These are phyloP conservation scores for Trametes maxima DNA, from an alignment of 768 basidiomycete genomes.

Conservation along the genomic window DNA sequence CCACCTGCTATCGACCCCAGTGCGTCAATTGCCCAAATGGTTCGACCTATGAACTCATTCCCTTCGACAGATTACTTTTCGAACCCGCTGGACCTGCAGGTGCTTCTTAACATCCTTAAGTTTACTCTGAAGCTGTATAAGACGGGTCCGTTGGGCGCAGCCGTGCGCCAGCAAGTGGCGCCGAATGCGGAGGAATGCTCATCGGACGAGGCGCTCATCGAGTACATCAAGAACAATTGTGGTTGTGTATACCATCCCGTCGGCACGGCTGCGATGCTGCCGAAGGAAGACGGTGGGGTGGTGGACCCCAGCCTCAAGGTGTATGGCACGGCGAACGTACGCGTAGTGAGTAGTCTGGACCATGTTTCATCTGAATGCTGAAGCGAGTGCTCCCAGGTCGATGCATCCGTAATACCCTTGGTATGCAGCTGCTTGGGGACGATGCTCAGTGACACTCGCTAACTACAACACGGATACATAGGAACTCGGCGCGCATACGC, in stretches of 20 bases:
- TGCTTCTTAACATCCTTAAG: constrained; percentile 2
- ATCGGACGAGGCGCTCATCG: constrained; percentile 1
- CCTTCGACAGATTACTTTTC: constrained; percentile 10
- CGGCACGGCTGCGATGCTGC: constrained; percentile 14
- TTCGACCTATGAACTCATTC: background rate
- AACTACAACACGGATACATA: too few relatives aligned
- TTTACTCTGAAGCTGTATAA: constrained; percentile 4
- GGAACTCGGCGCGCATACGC: too few relatives aligned
- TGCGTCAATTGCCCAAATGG: background rate
- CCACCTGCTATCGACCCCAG: constrained; percentile 33
- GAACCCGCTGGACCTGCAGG: constrained; percentile 11
- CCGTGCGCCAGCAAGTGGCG: constrained; percentile 1
- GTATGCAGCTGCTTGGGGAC: too few relatives aligned
- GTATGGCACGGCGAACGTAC: constrained; percentile 13
- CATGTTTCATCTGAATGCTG: too few relatives aligned
- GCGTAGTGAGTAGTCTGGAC: constrained; percentile 4
- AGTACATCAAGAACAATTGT: constrained; percentile 7
- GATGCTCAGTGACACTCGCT: too few relatives aligned
- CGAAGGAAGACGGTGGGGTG: constrained; percentile 17
- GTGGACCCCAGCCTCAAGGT: constrained; percentile 15
- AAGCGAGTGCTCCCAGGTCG: too few relatives aligned
- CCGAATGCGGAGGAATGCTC: background rate
- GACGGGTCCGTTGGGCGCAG: background rate
- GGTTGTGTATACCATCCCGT: background rate
- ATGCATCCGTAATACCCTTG: too few relatives aligned